phyloP scores from a whole-genome alignment of 2,329 filamentous ascomycete species.

The Aspergillus sp. region DNA sequence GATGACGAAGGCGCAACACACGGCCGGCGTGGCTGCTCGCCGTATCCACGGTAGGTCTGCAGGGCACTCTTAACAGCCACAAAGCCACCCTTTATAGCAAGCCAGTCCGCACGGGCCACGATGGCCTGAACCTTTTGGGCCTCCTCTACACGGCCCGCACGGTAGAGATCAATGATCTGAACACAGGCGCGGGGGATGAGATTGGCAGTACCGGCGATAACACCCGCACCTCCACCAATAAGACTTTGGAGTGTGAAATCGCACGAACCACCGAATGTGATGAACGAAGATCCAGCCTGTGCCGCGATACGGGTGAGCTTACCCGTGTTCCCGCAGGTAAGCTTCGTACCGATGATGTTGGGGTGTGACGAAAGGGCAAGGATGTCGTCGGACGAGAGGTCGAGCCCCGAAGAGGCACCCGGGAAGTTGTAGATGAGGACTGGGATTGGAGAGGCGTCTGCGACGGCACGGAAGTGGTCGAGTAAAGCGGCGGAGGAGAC shows the following conservation, averaged over 20 bases:
- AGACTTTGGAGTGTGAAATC: slow-evolving; percentile 85
- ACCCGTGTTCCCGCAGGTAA: slow-evolving; percentile 72
- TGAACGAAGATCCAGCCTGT: slow-evolving; percentile 57
- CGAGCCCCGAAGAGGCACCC: slow-evolving; percentile 64
- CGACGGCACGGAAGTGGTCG: slow-evolving; percentile 66
- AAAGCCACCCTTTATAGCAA: slow-evolving; percentile 77
- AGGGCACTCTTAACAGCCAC: slow-evolving; percentile 84
- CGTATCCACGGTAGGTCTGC: slow-evolving; percentile 78
- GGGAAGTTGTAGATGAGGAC: slow-evolving; percentile 74
- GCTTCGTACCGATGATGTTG: slow-evolving; percentile 69
- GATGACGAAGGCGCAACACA: slow-evolving; percentile 49
- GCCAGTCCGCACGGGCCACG: slow-evolving; percentile 79
- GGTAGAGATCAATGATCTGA: slow-evolving; percentile 74
- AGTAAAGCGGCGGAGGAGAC: slow-evolving; percentile 61
- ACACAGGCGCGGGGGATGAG: slow-evolving; percentile 81
- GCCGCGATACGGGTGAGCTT: slow-evolving; percentile 66
- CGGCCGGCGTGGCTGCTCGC: slow-evolving; percentile 71
- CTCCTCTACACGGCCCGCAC: slow-evolving; percentile 71
- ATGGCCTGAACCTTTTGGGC: slow-evolving; percentile 72
- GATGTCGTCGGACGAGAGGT: slow-evolving; percentile 67
- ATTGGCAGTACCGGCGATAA: slow-evolving; percentile 84
- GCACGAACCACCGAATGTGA: slow-evolving; percentile 84
- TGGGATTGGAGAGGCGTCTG: slow-evolving; percentile 60
- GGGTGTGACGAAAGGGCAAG: slow-evolving; percentile 56
- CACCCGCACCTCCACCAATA: slow-evolving; percentile 74